Base-by-base conservation (phyloP, 345 rosid genomes). In the Combretum micranthum region DNA sequence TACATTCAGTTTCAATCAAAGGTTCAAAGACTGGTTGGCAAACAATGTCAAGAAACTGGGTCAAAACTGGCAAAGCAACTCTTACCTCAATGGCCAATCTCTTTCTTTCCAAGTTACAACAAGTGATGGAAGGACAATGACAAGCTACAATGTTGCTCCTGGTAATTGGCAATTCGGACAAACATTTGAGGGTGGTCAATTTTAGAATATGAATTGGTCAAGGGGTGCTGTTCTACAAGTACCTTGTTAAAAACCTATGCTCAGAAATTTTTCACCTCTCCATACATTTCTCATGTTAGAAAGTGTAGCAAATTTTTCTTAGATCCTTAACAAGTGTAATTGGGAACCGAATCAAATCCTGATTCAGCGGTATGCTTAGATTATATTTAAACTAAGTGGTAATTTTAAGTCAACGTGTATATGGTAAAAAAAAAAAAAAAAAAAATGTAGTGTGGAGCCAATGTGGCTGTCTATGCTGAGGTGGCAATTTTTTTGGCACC, bases 1-100 rank as follows among this genome's bases (percentile, higher is more conserved):
- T 91, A 0, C 81, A 81, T 13, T 17, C 90, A 0, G 92, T 78
- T 1, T 88, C 98, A 6, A 81, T 91, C 75, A 91, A 84, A 69
- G 98, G 98, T 18, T 80, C 95, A 0, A 84, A 74, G 16, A 64
- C 92, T 3, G 84, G 83, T 43, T 91, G 98, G 98, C 96, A 85
- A 70, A 2, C 85, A 3, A 78, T 91, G 98, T 91, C 98, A 2
- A 80, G 98, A 57, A 91, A 91, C 37, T 91, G 98, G 98, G 98
- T 7, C 98, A 91, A 66, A 91, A 91, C 67, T 91, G 98, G 98
- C 98, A 91, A 62, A 91, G 98, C 77, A 91, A 91, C 54, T 72
- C 85, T 4, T 78, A 81, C 70, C 69, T 91, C 25, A 92, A 92
- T 44, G 95, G 82, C 46, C 98, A 88, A 56, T 69, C 80, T 62